Conservation (phyloP, 768 basidiomycete species). For the Ramaria sp. region DNA sequence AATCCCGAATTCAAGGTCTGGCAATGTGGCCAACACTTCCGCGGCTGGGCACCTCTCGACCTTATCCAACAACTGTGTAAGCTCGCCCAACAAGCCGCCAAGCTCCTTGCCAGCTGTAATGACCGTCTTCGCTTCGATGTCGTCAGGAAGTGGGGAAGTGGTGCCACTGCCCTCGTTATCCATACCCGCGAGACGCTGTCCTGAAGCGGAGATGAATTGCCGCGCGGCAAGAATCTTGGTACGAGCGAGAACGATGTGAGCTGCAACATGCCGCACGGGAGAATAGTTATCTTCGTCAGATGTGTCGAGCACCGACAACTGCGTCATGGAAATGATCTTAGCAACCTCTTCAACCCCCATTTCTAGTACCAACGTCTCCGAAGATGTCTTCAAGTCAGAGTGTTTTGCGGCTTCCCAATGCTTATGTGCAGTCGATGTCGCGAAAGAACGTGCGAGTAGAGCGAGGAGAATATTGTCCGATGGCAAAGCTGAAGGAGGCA, state of each 20-base stretch:
- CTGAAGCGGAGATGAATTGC: conserved; percentile 41
- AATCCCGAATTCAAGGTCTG: not conserved
- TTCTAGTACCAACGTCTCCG: conserved; percentile 46
- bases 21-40: not conserved
- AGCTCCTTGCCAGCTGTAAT: conserved; percentile 52
- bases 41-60: conserved; percentile 16
- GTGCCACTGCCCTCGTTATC: conserved; percentile 15
- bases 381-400: conserved; percentile 21
- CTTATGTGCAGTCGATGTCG: conserved; percentile 29
- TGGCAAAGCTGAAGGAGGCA: conserved; percentile 26
- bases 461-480: conserved; percentile 48
- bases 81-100: conserved; percentile 42
- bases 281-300: not conserved
- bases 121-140: conserved; percentile 34
- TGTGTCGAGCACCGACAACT: conserved; percentile 4
- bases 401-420: conserved; percentile 31
- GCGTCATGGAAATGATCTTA: conserved; percentile 13
- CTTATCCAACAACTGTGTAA: conserved; percentile 46
- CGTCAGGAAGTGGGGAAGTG: conserved; percentile 22
- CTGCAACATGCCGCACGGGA: conserved; percentile 25
- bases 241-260: conserved; percentile 37
- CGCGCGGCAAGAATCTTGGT: conserved; percentile 39
- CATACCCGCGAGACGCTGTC: conserved; percentile 12
- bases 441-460: conserved; percentile 38
- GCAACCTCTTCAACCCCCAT: conserved; percentile 46